These are phyloP conservation scores for Ceratobasidium sp. DNA, from an alignment of 1,284 basidiomycete genomes.

Conservation along the genomic window DNA sequence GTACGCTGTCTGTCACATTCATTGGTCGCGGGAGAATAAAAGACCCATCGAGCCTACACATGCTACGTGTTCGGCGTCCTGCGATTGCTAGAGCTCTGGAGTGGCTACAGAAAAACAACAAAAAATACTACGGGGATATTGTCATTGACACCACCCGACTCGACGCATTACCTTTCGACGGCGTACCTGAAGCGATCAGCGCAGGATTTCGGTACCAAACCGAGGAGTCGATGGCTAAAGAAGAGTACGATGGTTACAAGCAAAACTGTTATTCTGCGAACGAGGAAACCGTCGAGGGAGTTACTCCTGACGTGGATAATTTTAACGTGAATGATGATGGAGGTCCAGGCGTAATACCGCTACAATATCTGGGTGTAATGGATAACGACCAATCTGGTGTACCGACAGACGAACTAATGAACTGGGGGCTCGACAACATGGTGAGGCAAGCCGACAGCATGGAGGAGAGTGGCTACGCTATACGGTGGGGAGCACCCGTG, in stretches of 20 bases:
- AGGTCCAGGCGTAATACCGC: constrained; percentile 10
- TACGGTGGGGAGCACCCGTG: constrained; percentile 43
- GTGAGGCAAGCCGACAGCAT: not conserved
- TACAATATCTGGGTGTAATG: not conserved
- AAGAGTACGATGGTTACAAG: constrained; percentile 25
- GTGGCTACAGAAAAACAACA: constrained; percentile 46
- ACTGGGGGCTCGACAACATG: constrained; percentile 32
- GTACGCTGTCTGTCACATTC: constrained; percentile 58
- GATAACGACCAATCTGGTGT: constrained; percentile 12
- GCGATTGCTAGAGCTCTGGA: constrained; percentile 51
- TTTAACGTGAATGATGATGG: not conserved
- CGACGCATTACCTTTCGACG: constrained; percentile 40
- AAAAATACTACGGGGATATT: constrained; percentile 21
- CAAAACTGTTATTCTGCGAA: not conserved
- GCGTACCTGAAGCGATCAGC: constrained; percentile 38
- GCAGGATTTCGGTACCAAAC: constrained; percentile 12
- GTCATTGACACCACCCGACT: constrained; percentile 1
- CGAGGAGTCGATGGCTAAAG: constrained; percentile 18
- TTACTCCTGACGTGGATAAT: not conserved
- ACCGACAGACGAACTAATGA: not conserved
- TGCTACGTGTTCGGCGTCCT: constrained; percentile 54
- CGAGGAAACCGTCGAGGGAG: not conserved
- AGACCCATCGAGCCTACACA: constrained; percentile 52
- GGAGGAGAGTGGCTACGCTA: constrained; percentile 36
- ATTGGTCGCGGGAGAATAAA: constrained; percentile 56